These are phyloP conservation scores for Penicillium taxi DNA, from an alignment of 495 filamentous ascomycete species.

Conservation along the genomic window DNA sequence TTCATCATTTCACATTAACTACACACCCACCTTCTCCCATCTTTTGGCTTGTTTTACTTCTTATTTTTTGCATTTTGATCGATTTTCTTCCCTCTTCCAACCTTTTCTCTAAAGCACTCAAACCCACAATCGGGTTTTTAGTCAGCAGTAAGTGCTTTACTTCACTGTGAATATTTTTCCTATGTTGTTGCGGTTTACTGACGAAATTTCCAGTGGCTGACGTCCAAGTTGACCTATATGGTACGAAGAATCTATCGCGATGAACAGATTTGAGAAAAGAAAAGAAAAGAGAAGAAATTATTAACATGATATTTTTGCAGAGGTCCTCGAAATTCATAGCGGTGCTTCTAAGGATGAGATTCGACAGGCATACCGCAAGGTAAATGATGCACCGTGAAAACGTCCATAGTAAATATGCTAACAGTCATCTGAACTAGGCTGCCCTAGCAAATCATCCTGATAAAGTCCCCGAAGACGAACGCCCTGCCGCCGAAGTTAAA, in stretches of 20 bases:
- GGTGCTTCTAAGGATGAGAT: conserved; percentile 72
- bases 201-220: conserved; percentile 29
- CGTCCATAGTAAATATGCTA: conserved; percentile 3
- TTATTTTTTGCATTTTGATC: not conserved
- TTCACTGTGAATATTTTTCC: not conserved
- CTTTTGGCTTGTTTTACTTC: conserved; percentile 2
- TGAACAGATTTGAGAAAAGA: not conserved
- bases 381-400: conserved; percentile 22
- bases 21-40: conserved; percentile 5
- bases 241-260: no score
- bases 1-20: no score
- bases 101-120: not conserved
- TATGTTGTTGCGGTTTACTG: conserved; percentile 8
- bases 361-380: conserved; percentile 97
- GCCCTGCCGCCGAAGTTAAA: conserved; percentile 72
- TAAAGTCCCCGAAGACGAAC: conserved; percentile 84
- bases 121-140: not conserved
- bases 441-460: conserved; percentile 87
- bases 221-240: conserved; percentile 39
- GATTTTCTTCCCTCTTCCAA: not conserved
- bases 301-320: conserved; percentile 29
- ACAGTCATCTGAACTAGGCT: conserved; percentile 45
- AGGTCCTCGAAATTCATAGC: conserved; percentile 66
- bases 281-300: not conserved
- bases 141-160: conserved; percentile 6